phyloP scores from a whole-genome alignment of 176 grass and related monocot species.

The Ananas comosus region DNA sequence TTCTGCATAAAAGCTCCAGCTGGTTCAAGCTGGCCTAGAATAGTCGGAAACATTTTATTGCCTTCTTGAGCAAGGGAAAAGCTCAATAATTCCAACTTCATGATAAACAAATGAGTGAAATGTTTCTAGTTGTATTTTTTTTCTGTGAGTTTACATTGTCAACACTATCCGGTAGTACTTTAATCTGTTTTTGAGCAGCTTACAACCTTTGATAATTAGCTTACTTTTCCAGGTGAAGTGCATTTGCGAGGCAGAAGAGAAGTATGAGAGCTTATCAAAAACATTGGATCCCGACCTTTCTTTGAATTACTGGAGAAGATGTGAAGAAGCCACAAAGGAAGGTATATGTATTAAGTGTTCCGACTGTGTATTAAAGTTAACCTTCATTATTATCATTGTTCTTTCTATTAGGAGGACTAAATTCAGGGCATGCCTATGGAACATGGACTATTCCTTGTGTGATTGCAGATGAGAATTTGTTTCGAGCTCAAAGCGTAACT shows the following conservation, averaged over 20 bases:
- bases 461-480: constrained; percentile 63
- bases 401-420: constrained; percentile 40
- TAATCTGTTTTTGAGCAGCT: background rate
- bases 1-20: too few relatives aligned
- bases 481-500: constrained; percentile 36
- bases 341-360: constrained; percentile 19
- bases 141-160: background rate
- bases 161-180: background rate
- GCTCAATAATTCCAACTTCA: too few relatives aligned
- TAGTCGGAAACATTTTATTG: too few relatives aligned
- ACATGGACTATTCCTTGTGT: constrained; percentile 81
- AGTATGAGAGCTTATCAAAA: constrained; percentile 47
- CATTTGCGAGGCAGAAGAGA: constrained; percentile 73
- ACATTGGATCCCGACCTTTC: constrained; percentile 55
- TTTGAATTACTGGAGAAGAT: constrained; percentile 66
- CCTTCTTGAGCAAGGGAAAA: too few relatives aligned
- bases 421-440: constrained; percentile 52
- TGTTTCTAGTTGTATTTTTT: too few relatives aligned
- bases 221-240: constrained; percentile 43
- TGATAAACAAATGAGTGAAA: too few relatives aligned
- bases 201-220: background rate
- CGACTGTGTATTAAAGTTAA: constrained; percentile 9
- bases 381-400: background rate
- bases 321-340: constrained; percentile 88
- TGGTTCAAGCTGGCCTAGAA: too few relatives aligned